phyloP scores from a whole-genome alignment of 169 alveolate species.

The Eimeria acervulina region DNA sequence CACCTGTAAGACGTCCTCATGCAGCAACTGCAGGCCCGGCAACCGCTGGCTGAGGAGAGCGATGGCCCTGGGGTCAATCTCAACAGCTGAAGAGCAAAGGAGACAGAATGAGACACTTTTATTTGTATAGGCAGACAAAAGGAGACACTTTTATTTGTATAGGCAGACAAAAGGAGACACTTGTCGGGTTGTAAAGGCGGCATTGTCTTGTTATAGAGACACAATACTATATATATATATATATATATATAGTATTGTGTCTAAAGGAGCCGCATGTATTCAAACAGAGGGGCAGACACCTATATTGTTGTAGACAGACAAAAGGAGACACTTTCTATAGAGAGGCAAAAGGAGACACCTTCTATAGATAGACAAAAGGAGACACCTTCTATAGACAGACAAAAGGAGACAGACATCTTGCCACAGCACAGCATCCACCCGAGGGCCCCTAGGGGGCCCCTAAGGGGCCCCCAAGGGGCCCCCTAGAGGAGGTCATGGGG shows the following conservation, averaged over 20 bases:
- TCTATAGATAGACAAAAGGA: neutral
- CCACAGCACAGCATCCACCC: too few relatives aligned
- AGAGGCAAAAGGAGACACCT: neutral
- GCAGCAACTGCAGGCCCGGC: conserved; percentile 91
- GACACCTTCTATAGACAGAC: neutral
- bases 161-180: conserved; percentile 3
- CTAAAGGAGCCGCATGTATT: too few relatives aligned
- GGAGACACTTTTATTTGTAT: neutral
- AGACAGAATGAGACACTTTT: neutral
- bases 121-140: neutral
- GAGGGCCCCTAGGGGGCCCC: conserved; percentile 37
- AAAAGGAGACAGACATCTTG: neutral
- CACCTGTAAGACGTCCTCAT: conserved; percentile 92
- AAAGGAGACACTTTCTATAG: conserved; percentile 1
- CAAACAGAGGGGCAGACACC: too few relatives aligned
- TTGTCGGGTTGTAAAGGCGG: neutral
- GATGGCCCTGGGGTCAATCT: conserved; percentile 91
- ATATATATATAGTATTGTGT: too few relatives aligned
- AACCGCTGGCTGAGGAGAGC: conserved; percentile 89
- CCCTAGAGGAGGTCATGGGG: neutral
- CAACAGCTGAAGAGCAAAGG: conserved; percentile 85
- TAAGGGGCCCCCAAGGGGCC: neutral
- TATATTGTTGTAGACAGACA: neutral
- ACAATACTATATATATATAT: too few relatives aligned
- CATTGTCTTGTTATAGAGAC: too few relatives aligned